Percentiles rank a stretch among this genome's conserved stretches.
Evolutionary conservation across 2,329 filamentous ascomycete species (phyloP).

Genomic region (Dactylellina sp.): DNA sequence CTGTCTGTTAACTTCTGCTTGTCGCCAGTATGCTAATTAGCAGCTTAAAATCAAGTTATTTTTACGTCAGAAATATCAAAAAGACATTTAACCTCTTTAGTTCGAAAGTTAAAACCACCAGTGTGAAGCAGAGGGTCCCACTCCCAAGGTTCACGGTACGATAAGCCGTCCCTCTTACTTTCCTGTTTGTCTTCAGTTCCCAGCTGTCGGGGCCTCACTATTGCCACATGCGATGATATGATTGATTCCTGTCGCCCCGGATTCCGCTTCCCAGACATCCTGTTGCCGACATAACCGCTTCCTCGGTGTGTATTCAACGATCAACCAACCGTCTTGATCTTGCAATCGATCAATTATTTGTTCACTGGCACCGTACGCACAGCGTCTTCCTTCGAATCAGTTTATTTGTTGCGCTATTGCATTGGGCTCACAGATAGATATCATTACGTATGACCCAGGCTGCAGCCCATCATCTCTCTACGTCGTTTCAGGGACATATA

Average conservation of each 20-base stretch:
- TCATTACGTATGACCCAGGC: conserved; percentile 43
- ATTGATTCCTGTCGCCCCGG: not conserved
- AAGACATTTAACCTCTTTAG: not conserved
- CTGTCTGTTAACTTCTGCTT: no score
- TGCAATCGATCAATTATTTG: not conserved
- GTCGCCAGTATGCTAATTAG: no score
- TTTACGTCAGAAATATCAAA: conserved; percentile 4
- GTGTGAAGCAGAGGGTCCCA: conserved; percentile 47
- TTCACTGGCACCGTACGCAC: conserved; percentile 1
- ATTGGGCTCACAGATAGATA: no score
- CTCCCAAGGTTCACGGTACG: conserved; percentile 57
- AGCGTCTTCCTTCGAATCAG: conserved; percentile 21
- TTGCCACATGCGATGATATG: conserved; percentile 26
- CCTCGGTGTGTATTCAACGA: not conserved
- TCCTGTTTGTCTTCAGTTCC: conserved; percentile 33
- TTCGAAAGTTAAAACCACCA: conserved; percentile 21
- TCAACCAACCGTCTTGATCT: no score
- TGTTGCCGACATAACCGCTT: not conserved
- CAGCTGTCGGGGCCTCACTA: conserved; percentile 25
- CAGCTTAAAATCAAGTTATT: no score
- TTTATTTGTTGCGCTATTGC: no score
- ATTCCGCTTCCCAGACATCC: conserved; percentile 8
- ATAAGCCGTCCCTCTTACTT: conserved; percentile 50
- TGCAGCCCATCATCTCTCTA: conserved; percentile 46
- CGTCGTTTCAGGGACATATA: conserved; percentile 57